phyloP scores from a whole-genome alignment of 176 grass and related monocot genomes.

The Musa beccarii region DNA sequence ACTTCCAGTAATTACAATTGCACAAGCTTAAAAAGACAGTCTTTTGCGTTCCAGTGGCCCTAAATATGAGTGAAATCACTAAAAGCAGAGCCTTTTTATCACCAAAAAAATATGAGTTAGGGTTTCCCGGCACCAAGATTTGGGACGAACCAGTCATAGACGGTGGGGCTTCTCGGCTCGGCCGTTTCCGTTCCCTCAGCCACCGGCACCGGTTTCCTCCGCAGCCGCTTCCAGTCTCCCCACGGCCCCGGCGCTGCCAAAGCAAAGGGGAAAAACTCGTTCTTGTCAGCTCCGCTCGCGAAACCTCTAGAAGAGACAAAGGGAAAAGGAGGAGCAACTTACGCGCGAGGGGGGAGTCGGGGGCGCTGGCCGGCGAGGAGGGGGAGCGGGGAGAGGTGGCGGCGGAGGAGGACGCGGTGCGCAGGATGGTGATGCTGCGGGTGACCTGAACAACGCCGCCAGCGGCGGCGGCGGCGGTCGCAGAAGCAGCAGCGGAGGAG shows the following conservation, averaged over 20 bases:
- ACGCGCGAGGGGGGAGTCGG: constrained; percentile 7
- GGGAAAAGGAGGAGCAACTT: neutral
- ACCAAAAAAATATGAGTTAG: too few relatives aligned
- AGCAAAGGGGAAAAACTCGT: neutral
- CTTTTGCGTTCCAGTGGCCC: too few relatives aligned
- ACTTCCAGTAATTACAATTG: too few relatives aligned
- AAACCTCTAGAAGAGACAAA: neutral
- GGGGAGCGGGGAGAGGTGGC: neutral
- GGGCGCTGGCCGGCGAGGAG: neutral
- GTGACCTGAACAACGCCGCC: neutral
- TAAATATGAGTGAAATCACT: too few relatives aligned
- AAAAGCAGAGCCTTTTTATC: too few relatives aligned
- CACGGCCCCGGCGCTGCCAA: neutral
- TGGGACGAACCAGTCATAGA: constrained; percentile 19
- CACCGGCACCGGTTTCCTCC: neutral
- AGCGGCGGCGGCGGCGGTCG: too few relatives aligned
- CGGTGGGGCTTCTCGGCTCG: constrained; percentile 1
- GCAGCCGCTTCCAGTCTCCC: constrained; percentile 6
- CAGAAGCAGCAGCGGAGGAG: neutral
- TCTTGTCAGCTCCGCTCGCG: too few relatives aligned
- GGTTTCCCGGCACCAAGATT: too few relatives aligned
- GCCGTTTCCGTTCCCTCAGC: neutral
- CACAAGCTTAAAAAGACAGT: too few relatives aligned
- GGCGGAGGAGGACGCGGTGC: neutral
- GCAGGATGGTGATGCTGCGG: constrained; percentile 8